Evolutionary conservation across 176 grass and related monocot species (phyloP).

Genomic region (Triticum monococcum): DNA sequence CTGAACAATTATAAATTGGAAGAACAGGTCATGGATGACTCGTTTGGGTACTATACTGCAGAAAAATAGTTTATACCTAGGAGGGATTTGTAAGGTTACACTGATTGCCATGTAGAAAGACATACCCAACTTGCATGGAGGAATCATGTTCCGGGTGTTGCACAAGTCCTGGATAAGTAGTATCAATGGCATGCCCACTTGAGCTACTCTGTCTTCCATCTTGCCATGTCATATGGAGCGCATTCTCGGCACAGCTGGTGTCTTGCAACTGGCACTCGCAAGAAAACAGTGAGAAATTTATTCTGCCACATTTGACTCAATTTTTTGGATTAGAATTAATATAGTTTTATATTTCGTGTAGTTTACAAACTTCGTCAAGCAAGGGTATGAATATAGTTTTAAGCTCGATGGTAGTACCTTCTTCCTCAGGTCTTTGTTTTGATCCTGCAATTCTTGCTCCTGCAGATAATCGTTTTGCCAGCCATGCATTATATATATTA

Average conservation of each 20-base stretch:
- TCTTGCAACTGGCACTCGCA: constrained; percentile 42
- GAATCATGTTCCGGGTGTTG: constrained; percentile 23
- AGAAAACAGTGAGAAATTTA: neutral
- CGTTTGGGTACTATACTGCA: neutral
- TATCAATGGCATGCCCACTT: constrained; percentile 25
- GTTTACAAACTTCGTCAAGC: neutral
- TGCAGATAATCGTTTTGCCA: constrained; percentile 20
- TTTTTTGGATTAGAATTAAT: neutral
- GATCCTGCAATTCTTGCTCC: constrained; percentile 68
- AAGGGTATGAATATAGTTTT: neutral
- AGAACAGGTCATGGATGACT: neutral
- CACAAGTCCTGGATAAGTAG: constrained; percentile 31
- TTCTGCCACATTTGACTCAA: neutral
- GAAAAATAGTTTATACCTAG: neutral
- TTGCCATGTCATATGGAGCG: constrained; percentile 39
- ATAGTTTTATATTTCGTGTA: neutral
- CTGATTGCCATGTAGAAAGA: neutral
- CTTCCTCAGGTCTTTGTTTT: constrained; percentile 69
- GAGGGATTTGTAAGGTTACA: neutral
- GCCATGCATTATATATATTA: neutral
- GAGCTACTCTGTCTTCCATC: constrained; percentile 44
- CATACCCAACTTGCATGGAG: constrained; percentile 44
- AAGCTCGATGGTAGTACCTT: constrained; percentile 48
- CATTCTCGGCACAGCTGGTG: constrained; percentile 24
- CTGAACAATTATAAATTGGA: neutral